Evolutionary conservation across 352 stramenopile species (phyloP).

Genomic region (Phytophthora foliorum): DNA sequence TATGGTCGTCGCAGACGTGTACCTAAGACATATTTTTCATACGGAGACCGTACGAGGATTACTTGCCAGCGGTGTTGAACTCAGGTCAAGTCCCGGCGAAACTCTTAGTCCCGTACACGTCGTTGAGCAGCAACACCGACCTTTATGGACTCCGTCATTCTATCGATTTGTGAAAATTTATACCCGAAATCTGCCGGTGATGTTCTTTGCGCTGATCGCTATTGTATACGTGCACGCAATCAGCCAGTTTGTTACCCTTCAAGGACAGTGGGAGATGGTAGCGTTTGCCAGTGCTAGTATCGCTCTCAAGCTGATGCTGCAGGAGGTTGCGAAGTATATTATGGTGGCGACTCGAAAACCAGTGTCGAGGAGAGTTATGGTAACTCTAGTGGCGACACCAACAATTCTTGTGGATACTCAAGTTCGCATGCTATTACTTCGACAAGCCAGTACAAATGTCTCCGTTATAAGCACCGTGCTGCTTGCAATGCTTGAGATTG

Average conservation of each 20-base stretch:
- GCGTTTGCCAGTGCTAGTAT: constrained; percentile 12
- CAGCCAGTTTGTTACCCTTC: not conserved
- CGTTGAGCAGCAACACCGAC: not conserved
- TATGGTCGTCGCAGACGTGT: constrained; percentile 20
- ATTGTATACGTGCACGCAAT: constrained; percentile 13
- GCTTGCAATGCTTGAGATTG: constrained; percentile 33
- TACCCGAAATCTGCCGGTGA: constrained; percentile 15
- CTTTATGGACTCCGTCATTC: not conserved
- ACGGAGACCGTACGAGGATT: constrained; percentile 20
- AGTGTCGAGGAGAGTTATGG: constrained; percentile 19
- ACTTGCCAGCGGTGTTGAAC: not conserved
- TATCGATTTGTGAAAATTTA: constrained; percentile 18
- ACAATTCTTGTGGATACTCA: constrained; percentile 52
- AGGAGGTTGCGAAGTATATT: constrained; percentile 24
- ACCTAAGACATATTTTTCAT: constrained; percentile 16
- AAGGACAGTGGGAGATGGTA: not conserved
- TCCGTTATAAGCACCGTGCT: constrained; percentile 29
- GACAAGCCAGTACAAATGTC: constrained; percentile 15
- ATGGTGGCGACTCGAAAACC: constrained; percentile 1
- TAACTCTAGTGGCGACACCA: constrained; percentile 30
- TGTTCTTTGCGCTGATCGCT: constrained; percentile 10
- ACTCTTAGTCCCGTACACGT: not conserved
- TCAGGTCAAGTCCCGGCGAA: not conserved
- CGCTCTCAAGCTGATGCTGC: constrained; percentile 18
- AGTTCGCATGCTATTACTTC: constrained; percentile 42